Percentiles rank a stretch among this genome's conserved stretches.
phyloP scores from a whole-genome alignment of 2,329 filamentous ascomycete genomes.

The Aspergillus sp. region DNA sequence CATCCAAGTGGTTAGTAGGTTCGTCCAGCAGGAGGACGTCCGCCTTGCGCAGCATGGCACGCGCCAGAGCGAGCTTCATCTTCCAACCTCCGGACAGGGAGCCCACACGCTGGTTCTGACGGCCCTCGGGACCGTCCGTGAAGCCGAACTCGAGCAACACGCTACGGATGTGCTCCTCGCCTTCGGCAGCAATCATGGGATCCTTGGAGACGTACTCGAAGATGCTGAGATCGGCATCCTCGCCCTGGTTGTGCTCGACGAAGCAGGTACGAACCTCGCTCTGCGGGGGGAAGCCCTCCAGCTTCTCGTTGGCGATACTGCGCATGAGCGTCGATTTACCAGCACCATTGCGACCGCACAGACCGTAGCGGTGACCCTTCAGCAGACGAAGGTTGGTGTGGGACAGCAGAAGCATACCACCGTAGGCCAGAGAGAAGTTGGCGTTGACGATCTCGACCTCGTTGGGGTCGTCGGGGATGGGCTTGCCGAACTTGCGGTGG shows the following conservation, averaged over 20 bases:
- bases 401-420: conserved; percentile 93
- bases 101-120: conserved; percentile 86
- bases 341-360: conserved; percentile 94
- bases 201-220: conserved; percentile 91
- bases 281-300: conserved; percentile 93
- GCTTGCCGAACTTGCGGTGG: conserved; percentile 79
- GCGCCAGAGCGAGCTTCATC: conserved; percentile 96
- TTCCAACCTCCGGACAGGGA: conserved; percentile 98
- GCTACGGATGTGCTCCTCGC: conserved; percentile 74
- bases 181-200: conserved; percentile 77
- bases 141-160: conserved; percentile 94
- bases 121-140: conserved; percentile 81
- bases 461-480: conserved; percentile 83
- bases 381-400: conserved; percentile 93
- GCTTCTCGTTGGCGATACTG: conserved; percentile 90
- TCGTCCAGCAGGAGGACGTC: conserved; percentile 96
- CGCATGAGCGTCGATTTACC: conserved; percentile 99
- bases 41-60: conserved; percentile 95
- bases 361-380: conserved; percentile 95
- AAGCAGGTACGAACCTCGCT: conserved; percentile 95
- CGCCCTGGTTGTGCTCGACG: conserved; percentile 98
- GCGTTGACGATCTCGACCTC: conserved; percentile 97
- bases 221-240: conserved; percentile 95
- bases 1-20: conserved; percentile 97
- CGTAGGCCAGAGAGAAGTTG: conserved; percentile 95